phyloP scores from a whole-genome alignment of 108 stramenopile genomes.

The Cyclotella baltica region DNA sequence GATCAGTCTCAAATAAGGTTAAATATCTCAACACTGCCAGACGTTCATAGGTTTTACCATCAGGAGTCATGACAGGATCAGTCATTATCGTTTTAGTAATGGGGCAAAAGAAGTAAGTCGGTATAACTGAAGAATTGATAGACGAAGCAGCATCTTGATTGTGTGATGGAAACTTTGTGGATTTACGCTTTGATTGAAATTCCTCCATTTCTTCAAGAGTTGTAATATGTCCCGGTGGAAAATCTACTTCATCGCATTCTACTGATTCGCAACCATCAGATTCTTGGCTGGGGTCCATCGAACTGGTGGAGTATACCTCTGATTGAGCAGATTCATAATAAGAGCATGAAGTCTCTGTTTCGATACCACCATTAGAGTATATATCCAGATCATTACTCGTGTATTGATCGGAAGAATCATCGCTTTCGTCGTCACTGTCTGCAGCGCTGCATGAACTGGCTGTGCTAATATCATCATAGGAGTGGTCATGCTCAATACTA shows the following conservation, averaged over 20 bases:
- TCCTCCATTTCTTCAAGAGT: conserved; percentile 24
- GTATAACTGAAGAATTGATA: conserved; percentile 50
- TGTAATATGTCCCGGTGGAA: conserved; percentile 52
- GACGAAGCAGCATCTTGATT: no score
- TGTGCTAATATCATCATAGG: no score
- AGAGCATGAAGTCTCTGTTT: background rate
- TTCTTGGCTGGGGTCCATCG: background rate
- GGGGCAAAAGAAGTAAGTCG: conserved; percentile 66
- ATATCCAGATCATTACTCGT: no score
- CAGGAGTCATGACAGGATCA: conserved; percentile 64
- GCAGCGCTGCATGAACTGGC: no score
- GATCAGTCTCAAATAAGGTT: conserved; percentile 24
- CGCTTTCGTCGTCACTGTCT: conserved; percentile 7
- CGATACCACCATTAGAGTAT: no score
- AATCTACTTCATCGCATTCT: conserved; percentile 38
- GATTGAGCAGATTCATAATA: background rate
- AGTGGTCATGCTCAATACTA: no score
- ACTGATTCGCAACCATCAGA: background rate
- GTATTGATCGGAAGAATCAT: background rate
- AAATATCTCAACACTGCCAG: conserved; percentile 46
- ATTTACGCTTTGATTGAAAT: background rate
- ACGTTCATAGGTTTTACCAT: conserved; percentile 62
- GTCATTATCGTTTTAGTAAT: conserved; percentile 62
- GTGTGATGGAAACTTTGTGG: no score
- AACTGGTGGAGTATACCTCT: background rate